Percentiles rank a stretch among this genome's conserved stretches.
These are phyloP conservation scores for Globisporangium nagaii DNA, from an alignment of 352 stramenopile species.

Conservation along the genomic window DNA sequence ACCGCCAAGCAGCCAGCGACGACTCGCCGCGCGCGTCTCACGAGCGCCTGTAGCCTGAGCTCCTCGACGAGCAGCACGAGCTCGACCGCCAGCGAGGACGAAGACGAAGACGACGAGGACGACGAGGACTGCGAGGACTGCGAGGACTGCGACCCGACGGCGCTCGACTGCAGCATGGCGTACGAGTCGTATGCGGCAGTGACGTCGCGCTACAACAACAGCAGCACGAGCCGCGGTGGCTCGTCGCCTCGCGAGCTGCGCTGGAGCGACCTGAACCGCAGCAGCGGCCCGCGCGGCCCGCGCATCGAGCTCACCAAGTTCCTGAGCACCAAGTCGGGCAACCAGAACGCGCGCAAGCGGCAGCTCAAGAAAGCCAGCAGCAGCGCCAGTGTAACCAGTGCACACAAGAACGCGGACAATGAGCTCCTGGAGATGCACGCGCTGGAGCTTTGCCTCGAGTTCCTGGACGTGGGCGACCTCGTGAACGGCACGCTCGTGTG, in stretches of 20 bases:
- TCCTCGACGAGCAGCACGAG: slow-evolving; percentile 19
- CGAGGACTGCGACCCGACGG: background rate
- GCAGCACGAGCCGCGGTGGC: slow-evolving; percentile 3
- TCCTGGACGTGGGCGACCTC: slow-evolving; percentile 52
- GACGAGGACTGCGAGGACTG: slow-evolving; percentile 14
- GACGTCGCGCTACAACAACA: slow-evolving; percentile 31
- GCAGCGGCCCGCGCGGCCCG: slow-evolving; percentile 43
- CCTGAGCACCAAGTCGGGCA: slow-evolving; percentile 14
- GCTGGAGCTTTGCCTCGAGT: slow-evolving; percentile 73
- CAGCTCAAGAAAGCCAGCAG: slow-evolving; percentile 13
- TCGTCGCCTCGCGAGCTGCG: slow-evolving; percentile 34
- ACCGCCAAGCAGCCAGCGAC: slow-evolving; percentile 13
- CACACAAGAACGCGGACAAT: slow-evolving; percentile 1
- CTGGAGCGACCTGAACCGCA: slow-evolving; percentile 65
- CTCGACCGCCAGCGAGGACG: slow-evolving; percentile 35
- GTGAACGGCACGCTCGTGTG: slow-evolving; percentile 38
- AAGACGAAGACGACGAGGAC: slow-evolving; percentile 13
- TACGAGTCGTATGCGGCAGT: slow-evolving; percentile 80
- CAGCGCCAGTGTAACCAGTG: background rate
- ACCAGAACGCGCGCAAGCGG: slow-evolving; percentile 24
- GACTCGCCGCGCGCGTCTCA: slow-evolving; percentile 16
- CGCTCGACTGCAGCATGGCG: slow-evolving; percentile 37
- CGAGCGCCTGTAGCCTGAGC: slow-evolving; percentile 24
- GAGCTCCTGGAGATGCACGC: slow-evolving; percentile 40
- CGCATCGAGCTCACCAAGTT: slow-evolving; percentile 23